Evolutionary conservation across 345 rosid species (phyloP).

Genomic region (Bretschneidera sinensis): DNA sequence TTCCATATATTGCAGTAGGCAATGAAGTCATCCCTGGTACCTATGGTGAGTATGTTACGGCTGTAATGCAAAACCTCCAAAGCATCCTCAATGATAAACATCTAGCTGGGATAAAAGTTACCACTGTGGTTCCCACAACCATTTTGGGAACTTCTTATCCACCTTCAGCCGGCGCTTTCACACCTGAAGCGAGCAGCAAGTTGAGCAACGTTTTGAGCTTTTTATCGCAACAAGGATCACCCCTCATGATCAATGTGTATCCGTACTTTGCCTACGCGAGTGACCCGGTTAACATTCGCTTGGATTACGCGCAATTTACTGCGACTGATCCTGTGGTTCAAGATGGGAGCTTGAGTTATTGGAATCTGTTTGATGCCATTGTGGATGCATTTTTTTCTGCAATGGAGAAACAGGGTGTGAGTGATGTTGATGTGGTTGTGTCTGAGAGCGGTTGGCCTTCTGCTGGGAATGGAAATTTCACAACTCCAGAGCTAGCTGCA

Average conservation of each 20-base stretch:
- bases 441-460: conserved; percentile 47
- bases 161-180: conserved; percentile 32
- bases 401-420: conserved; percentile 23
- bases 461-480: conserved; percentile 23
- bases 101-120: conserved; percentile 18
- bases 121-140: conserved; percentile 19
- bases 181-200: not conserved
- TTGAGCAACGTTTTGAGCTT: conserved; percentile 21
- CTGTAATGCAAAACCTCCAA: conserved; percentile 28
- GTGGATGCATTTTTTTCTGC: conserved; percentile 29
- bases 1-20: conserved; percentile 27
- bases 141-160: conserved; percentile 33
- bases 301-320: conserved; percentile 25
- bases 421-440: conserved; percentile 18
- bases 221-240: conserved; percentile 14
- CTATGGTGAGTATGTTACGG: conserved; percentile 14
- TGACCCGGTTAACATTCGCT: conserved; percentile 18
- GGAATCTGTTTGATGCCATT: conserved; percentile 37
- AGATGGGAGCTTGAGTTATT: conserved; percentile 28
- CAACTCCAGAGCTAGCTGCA: conserved; percentile 19
- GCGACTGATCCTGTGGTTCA: conserved; percentile 7
- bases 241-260: conserved; percentile 31
- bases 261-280: conserved; percentile 37
- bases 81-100: conserved; percentile 14
- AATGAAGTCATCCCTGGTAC: conserved; percentile 39